Percentiles rank a stretch among this genome's conserved stretches.
These are phyloP conservation scores for Jatropha multifida DNA, from an alignment of 441 rosid genomes.

Conservation along the genomic window DNA sequence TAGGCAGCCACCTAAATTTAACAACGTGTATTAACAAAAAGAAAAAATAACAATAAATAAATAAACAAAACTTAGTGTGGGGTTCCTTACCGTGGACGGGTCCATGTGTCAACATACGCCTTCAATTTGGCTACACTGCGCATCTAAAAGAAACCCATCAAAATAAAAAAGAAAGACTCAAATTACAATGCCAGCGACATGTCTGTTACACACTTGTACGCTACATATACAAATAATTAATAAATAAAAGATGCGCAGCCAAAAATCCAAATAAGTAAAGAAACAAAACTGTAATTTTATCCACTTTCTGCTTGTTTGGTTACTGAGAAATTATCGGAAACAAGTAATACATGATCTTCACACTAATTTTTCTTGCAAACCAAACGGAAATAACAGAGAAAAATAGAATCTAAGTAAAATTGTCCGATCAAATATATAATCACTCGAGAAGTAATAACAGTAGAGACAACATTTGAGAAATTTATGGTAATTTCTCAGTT, in stretches of 20 bases:
- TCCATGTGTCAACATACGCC: constrained; percentile 31
- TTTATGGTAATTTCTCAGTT: constrained; percentile 10
- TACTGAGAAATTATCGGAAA: background rate
- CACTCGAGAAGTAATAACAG: background rate
- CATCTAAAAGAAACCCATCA: background rate
- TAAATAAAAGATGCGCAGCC: background rate
- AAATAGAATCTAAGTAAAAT: background rate
- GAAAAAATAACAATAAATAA: too few relatives aligned
- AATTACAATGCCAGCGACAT: constrained; percentile 39
- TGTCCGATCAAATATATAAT: background rate
- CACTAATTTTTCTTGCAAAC: background rate
- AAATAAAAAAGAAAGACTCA: background rate
- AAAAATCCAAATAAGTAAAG: background rate
- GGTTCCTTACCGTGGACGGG: constrained; percentile 20
- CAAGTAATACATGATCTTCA: too few relatives aligned
- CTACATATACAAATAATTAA: background rate
- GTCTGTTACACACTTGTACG: constrained; percentile 34
- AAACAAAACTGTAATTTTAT: background rate
- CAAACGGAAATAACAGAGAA: background rate
- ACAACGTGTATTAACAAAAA: too few relatives aligned
- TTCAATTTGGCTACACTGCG: background rate
- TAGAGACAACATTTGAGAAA: constrained; percentile 12
- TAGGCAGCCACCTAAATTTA: too few relatives aligned
- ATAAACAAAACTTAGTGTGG: background rate
- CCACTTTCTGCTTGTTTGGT: background rate